phyloP scores from a whole-genome alignment of 257 asterid species.

The Oldenlandia corymbosa region DNA sequence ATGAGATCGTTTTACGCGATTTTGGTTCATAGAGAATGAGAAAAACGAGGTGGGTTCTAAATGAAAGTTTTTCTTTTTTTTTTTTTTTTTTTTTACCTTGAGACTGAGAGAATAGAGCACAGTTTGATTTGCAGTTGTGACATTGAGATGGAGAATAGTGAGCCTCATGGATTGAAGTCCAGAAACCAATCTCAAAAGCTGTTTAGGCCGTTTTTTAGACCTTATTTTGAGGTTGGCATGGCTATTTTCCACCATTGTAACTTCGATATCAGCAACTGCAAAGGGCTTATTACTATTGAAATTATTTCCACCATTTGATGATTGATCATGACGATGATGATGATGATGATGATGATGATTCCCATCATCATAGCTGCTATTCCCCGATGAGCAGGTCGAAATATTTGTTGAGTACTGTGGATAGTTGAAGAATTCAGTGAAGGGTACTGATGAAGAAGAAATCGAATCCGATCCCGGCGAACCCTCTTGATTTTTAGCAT shows the following conservation, averaged over 20 bases:
- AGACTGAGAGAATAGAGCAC: slow-evolving; percentile 31
- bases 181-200: slow-evolving; percentile 26
- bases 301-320: slow-evolving; percentile 10
- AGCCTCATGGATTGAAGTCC: slow-evolving; percentile 33
- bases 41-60: no score
- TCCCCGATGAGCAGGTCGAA: background rate
- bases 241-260: slow-evolving; percentile 39
- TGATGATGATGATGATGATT: no score
- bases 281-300: no score
- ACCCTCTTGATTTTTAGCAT: background rate
- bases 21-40: slow-evolving; percentile 29
- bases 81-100: slow-evolving; percentile 26
- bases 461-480: background rate
- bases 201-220: slow-evolving; percentile 27
- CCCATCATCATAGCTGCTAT: no score
- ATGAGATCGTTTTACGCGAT: no score
- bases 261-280: slow-evolving; percentile 37
- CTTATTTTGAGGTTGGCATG: slow-evolving; percentile 38
- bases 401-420: slow-evolving; percentile 31
- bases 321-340: no score
- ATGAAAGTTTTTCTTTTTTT: no score
- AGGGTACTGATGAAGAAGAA: slow-evolving; percentile 19
- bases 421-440: slow-evolving; percentile 30
- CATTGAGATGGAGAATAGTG: slow-evolving; percentile 36
- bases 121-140: slow-evolving; percentile 25